phyloP scores from a whole-genome alignment of 179 eudicot species.

The Carnegiea gigantea region DNA sequence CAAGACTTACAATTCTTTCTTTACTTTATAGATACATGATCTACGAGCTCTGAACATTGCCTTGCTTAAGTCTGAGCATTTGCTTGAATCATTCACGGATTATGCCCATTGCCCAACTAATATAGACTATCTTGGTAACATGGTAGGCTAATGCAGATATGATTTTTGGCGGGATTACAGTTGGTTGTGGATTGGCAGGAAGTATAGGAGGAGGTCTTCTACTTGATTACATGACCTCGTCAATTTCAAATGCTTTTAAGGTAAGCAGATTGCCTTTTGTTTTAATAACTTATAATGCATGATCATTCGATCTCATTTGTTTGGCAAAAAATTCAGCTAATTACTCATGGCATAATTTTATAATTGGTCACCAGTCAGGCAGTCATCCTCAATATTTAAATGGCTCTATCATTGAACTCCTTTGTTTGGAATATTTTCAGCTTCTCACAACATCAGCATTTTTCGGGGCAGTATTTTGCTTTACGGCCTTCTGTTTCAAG shows the following conservation, averaged over 20 bases:
- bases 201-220: constrained; percentile 72
- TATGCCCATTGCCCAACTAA: neutral
- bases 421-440: constrained; percentile 41
- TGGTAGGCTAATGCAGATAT: constrained; percentile 73
- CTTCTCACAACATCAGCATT: constrained; percentile 77
- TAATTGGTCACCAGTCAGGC: neutral
- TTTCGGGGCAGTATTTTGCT: constrained; percentile 79
- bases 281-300: neutral
- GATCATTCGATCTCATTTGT: neutral
- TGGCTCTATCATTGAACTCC: neutral
- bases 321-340: neutral
- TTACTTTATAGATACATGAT: neutral
- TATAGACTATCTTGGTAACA: neutral
- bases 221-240: constrained; percentile 68
- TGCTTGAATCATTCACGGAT: neutral
- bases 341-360: neutral
- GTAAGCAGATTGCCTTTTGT: constrained; percentile 29
- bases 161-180: constrained; percentile 83
- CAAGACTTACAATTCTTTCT: too few relatives aligned
- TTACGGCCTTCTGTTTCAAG: constrained; percentile 83
- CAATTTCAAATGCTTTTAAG: constrained; percentile 91
- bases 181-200: constrained; percentile 79
- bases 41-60: neutral
- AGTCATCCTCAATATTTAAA: neutral
- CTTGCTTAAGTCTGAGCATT: neutral